phyloP scores from a whole-genome alignment of 129 eudicot genomes.

The Heracleum sosnowskyi region DNA sequence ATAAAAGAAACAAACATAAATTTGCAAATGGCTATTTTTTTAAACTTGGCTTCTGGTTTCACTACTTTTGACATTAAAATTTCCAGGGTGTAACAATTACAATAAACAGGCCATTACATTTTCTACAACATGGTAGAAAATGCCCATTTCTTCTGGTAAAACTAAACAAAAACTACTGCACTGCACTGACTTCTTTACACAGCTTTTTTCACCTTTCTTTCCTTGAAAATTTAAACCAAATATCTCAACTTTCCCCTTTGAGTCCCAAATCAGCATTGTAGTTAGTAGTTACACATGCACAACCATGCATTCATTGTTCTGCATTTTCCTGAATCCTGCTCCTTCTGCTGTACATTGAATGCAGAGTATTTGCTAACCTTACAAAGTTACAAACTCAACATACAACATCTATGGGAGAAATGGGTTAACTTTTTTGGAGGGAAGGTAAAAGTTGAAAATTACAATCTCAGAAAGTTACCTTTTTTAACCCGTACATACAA shows the following conservation, averaged over 20 bases:
- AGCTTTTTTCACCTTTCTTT: constrained; percentile 9
- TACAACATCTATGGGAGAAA: constrained; percentile 2
- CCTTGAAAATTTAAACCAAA: background rate
- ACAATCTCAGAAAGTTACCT: constrained; percentile 16
- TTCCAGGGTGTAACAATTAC: constrained; percentile 5
- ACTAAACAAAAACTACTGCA: background rate
- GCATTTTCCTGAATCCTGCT: constrained; percentile 15
- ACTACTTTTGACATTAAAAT: background rate
- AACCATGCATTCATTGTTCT: constrained; percentile 20
- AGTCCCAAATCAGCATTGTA: constrained; percentile 27
- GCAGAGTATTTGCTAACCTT: constrained; percentile 1
- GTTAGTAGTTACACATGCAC: constrained; percentile 12
- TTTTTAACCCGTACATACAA: constrained; percentile 21
- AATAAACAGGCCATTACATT: constrained; percentile 13
- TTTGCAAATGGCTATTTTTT: background rate
- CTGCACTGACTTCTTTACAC: background rate
- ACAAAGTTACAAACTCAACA: constrained; percentile 4
- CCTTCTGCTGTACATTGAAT: constrained; percentile 13
- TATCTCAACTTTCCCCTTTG: background rate
- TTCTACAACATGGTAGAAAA: constrained; percentile 21
- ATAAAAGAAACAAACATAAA: background rate
- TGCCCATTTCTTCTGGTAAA: constrained; percentile 24
- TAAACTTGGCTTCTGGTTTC: background rate
- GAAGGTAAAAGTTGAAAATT: constrained; percentile 11
- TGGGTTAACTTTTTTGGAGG: background rate